Base-by-base conservation (phyloP, 2,329 filamentous ascomycete species). In the Aspergillus niger region DNA sequence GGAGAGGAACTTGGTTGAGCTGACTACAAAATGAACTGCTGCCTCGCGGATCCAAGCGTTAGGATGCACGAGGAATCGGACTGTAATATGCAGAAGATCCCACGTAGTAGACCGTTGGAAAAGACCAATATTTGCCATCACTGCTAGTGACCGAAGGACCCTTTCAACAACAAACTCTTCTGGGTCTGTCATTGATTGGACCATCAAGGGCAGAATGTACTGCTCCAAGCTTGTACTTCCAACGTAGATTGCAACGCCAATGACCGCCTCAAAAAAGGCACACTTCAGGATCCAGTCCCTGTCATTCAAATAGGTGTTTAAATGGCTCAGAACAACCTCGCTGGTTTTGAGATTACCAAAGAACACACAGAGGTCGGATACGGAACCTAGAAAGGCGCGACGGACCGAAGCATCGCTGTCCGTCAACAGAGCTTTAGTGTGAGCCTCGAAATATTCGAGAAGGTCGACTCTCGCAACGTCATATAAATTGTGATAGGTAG, bases 221-320 rank as follows among this genome's bases (percentile, higher is more conserved):
- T 96, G 92, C 75, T 99, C 95, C 32, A 99, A 79, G 67, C 89
- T 96, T 36, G 89, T 91, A 61, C 91, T 92, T 28, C 95, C 95
- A 36, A 98, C 86, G 67, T 97, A 97, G 1, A 91, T 87, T 3
- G 93, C 91, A 65, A 99, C 93, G 3, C 93, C 94, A 15, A 98
- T 91, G 26, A 98, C 92, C 0, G 92, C 91, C 71, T 97, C 93
- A 70, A 99, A 97, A 73, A 98, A 98, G 2, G 94, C 92, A 69
- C 92, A 97, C 75, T 97, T 97, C 32, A 99, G 80, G 74, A 92
- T 92, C 95, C 95, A 99, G 73, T 99, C 93, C 44, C 90, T 87
- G 69, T 98, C 95, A 67, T 99, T 99, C 8, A 99, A 80, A 70
- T 99, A 99, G 0, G 95, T 99, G 72, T 98, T 98, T 28, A 99